Evolutionary conservation across 2,329 filamentous ascomycete genomes (phyloP).

Genomic region (Penicillium sp.): DNA sequence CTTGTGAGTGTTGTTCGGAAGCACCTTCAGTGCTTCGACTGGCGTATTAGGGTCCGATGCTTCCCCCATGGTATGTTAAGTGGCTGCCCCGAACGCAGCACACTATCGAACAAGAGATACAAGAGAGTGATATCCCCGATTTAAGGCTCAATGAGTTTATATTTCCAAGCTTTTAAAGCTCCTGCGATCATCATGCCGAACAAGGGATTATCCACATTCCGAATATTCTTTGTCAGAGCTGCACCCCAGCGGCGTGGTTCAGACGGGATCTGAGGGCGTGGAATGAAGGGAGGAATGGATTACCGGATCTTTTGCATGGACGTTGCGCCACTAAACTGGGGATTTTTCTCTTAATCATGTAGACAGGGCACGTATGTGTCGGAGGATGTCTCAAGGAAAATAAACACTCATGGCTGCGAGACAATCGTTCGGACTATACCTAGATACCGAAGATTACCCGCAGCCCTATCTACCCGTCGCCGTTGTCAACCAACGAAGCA

Average conservation of each 20-base stretch:
- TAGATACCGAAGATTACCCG: background rate
- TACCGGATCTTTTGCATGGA: background rate
- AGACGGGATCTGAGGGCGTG: slow-evolving; percentile 4
- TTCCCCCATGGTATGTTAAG: slow-evolving; percentile 12
- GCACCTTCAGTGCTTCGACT: slow-evolving; percentile 13
- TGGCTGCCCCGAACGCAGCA: background rate
- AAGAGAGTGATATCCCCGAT: background rate
- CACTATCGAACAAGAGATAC: background rate
- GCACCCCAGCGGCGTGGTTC: slow-evolving; percentile 5
- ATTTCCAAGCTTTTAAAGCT: background rate
- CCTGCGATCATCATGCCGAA: slow-evolving; percentile 2
- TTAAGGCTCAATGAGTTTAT: slow-evolving; percentile 12
- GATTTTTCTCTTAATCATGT: background rate
- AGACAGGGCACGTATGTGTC: background rate
- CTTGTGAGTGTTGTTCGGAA: slow-evolving; percentile 18
- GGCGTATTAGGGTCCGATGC: slow-evolving; percentile 7
- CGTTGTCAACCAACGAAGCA: slow-evolving; percentile 28
- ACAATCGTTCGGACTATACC: background rate
- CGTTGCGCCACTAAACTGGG: background rate
- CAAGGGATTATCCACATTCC: slow-evolving; percentile 27
- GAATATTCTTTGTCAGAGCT: slow-evolving; percentile 4
- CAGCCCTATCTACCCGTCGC: slow-evolving; percentile 3
- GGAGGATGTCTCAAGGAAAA: background rate
- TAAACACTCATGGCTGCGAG: background rate
- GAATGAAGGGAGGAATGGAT: slow-evolving; percentile 28